Evolutionary conservation across 768 basidiomycete genomes (phyloP), one percentile per base, ranked within the genome.

Genomic region (Holtermanniella nyarrowii): DNA sequence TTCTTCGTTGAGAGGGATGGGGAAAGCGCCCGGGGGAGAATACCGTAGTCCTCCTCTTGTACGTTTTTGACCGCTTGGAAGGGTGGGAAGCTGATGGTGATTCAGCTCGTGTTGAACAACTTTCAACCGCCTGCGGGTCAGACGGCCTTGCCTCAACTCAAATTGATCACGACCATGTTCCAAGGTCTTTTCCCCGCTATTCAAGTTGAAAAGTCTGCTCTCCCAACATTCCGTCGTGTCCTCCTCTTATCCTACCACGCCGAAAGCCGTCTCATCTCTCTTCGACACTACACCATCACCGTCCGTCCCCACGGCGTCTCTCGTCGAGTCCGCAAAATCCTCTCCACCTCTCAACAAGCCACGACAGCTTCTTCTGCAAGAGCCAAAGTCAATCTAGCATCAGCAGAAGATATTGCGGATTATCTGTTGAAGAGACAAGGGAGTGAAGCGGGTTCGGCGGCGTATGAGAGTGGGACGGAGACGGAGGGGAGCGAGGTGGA

Each of bases 121-220:
- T 57, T 93, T 83, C 69, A 69, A 53, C 68, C 68, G 47, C 66
- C 67, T 5, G 58, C 68, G 7, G 69, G 66, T 21, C 63, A 61
- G 24, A 16, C 93, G 82, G 73, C 88, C 81, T 48, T 81, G 77
- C 52, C 83, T 81, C 89, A 97, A 68, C 77, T 96, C 37, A 79
- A 87, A 31, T 83, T 97, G 52, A 79, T 97, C 65, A 84, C 90
- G 79, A 95, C 95, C 72, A 81, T 89, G 53, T 95, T 99, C 74
- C 95, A 97, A 71, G 84, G 87, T 25, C 76, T 99, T 54, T 99
- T 96, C 74, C 95, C 95, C 3, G 85, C 95, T 0, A 86, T 99
- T 44, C 69, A 73, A 46, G 74, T 76, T 40, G 74, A 76, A 49
- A 72, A 72, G 48, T 85, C 88, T 26, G 91, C 91, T 3, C 59